Base-by-base conservation (phyloP, 2,329 filamentous ascomycete species). In the Fusarium luffae region DNA sequence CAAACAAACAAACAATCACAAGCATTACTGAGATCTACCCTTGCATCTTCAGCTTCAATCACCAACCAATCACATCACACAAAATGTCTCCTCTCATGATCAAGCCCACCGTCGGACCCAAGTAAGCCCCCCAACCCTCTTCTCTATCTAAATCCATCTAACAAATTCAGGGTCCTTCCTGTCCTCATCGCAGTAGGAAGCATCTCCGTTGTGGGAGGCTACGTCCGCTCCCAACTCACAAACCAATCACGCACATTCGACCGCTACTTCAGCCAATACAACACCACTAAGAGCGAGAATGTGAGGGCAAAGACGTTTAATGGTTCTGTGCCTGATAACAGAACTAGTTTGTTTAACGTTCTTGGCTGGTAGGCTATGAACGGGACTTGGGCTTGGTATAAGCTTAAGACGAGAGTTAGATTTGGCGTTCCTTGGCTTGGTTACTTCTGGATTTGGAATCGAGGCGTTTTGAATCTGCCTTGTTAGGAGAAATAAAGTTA, bases 311-410 rank as follows among this genome's bases (percentile, higher is more conserved):
- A 68, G 54, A 58, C 71, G 2, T 75, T 75, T 18, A 21, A 67
- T 9, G 73, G 73, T 1, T 60, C 69, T 48, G 69, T 73, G 5
- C 71, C 74, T 14, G 73, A 75, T 30, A 69, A 69, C 9, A 67
- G 73, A 57, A 73, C 71, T 46, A 75, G 73, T 43, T 41, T 73
- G 18, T 75, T 68, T 48, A 75, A 75, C 54, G 55, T 75, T 32
- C 71, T 75, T 18, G 69, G 73, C 51, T 75, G 73, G 73, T 71
- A 47, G 42, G 27, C 27, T 28, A 28, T 28, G 27, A 28, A 28
- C 27, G 27, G 27, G 27, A 28, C 27, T 28, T 28, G 27, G 27
- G 30, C 14, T 55, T 27, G 18, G 13, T 27, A 9, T 42, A 12
- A 14, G 28, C 19, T 30, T 32, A 21, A 16, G 5, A 37, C 12